phyloP scores from a whole-genome alignment of 2,329 filamentous ascomycete genomes.

The Tolypocladium amazonense region DNA sequence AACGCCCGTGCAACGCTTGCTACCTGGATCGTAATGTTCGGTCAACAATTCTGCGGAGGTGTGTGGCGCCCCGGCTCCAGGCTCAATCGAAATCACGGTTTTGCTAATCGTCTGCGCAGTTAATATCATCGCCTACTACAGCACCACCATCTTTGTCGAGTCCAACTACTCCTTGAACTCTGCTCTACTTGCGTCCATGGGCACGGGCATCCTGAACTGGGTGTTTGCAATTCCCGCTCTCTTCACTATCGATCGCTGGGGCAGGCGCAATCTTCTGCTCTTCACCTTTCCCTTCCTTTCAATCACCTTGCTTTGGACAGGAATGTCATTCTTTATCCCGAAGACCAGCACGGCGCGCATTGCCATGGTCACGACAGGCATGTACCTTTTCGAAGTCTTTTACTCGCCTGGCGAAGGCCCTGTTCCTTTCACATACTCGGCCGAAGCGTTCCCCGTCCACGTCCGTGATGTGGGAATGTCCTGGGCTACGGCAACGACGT shows the following conservation, averaged over 20 bases:
- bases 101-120: conserved; percentile 13
- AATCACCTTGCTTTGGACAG: neutral
- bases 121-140: conserved; percentile 49
- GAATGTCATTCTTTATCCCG: conserved; percentile 11
- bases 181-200: conserved; percentile 20
- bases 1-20: conserved; percentile 18
- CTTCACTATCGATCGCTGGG: conserved; percentile 18
- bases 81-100: neutral
- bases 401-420: conserved; percentile 25
- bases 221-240: conserved; percentile 19
- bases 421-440: conserved; percentile 26
- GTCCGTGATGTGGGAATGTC: conserved; percentile 28
- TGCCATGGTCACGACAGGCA: conserved; percentile 21
- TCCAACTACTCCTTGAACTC: conserved; percentile 22
- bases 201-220: conserved; percentile 16
- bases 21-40: neutral
- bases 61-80: neutral
- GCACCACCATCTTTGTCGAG: conserved; percentile 29
- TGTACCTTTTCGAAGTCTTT: conserved; percentile 25
- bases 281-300: conserved; percentile 18
- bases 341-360: conserved; percentile 11
- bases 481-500: conserved; percentile 26
- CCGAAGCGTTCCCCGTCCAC: conserved; percentile 25
- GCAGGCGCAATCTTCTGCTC: conserved; percentile 11
- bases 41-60: conserved; percentile 5